phyloP scores from a whole-genome alignment of 495 filamentous ascomycete genomes.

The Hypoxylon fuscum region DNA sequence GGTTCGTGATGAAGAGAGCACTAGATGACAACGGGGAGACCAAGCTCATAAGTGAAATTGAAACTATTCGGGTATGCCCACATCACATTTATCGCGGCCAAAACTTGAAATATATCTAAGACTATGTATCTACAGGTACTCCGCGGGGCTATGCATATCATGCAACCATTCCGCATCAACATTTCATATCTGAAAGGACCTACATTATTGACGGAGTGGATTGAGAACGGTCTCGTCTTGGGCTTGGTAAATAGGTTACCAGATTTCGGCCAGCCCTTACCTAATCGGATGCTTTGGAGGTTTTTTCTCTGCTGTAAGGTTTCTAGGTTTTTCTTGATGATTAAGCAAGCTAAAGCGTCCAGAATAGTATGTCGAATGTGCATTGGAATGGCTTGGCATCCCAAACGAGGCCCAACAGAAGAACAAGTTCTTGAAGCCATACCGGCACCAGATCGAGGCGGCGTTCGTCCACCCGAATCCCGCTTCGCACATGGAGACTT shows the following conservation, averaged over 20 bases:
- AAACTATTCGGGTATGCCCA: slow-evolving; percentile 20
- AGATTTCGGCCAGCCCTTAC: slow-evolving; percentile 24
- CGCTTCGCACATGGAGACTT: slow-evolving; percentile 32
- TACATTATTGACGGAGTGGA: slow-evolving; percentile 32
- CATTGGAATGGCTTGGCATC: slow-evolving; percentile 36
- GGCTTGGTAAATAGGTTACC: slow-evolving; percentile 9
- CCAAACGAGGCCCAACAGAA: neutral
- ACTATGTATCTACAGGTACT: slow-evolving; percentile 15
- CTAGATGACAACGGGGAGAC: neutral
- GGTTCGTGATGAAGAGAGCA: slow-evolving; percentile 32
- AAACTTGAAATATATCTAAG: neutral
- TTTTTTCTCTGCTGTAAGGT: slow-evolving; percentile 35
- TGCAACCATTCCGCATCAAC: slow-evolving; percentile 16
- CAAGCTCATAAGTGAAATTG: slow-evolving; percentile 10
- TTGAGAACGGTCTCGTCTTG: slow-evolving; percentile 20
- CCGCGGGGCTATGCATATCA: slow-evolving; percentile 22
- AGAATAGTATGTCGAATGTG: slow-evolving; percentile 32
- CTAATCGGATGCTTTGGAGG: slow-evolving; percentile 39
- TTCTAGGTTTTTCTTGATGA: neutral
- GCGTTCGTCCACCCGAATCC: slow-evolving; percentile 13
- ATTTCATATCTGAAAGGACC: slow-evolving; percentile 11
- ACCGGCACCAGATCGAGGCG: slow-evolving; percentile 5
- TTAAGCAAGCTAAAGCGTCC: neutral
- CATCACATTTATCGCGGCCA: too few relatives aligned
- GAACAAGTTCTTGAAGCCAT: slow-evolving; percentile 2